Conservation (phyloP, 164 flowering plant genomes). For the Dillenia suffruticosa region DNA sequence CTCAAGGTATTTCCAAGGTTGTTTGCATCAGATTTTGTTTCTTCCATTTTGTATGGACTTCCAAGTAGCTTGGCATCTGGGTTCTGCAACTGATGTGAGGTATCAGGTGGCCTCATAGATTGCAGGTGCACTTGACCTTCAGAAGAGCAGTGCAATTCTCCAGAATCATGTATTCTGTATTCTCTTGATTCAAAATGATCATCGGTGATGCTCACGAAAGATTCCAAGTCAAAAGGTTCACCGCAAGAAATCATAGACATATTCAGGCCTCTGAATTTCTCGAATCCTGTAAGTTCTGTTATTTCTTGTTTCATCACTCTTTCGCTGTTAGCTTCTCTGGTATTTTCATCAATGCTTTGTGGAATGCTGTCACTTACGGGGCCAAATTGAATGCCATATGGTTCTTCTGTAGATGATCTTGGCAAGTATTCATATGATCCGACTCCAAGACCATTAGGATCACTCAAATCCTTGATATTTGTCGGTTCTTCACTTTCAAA, state of each 20-base stretch:
- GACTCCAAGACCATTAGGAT: neutral
- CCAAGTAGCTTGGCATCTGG: conserved; percentile 41
- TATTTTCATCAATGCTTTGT: too few species aligned
- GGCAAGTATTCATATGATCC: conserved; percentile 6
- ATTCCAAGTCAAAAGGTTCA: neutral
- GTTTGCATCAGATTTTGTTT: conserved; percentile 18
- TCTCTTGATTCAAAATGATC: neutral
- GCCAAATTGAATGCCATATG: conserved; percentile 25
- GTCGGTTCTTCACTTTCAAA: conserved; percentile 5
- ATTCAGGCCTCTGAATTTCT: too few species aligned
- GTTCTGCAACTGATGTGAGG: conserved; percentile 29
- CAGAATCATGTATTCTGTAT: neutral
- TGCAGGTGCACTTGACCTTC: neutral
- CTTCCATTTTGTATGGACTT: conserved; percentile 33
- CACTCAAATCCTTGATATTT: neutral
- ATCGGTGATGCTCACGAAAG: neutral
- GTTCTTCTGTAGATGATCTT: conserved; percentile 27
- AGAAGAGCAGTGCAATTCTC: neutral
- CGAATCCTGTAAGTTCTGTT: too few species aligned
- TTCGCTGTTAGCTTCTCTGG: too few species aligned
- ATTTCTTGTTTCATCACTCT: too few species aligned
- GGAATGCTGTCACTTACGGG: too few species aligned
- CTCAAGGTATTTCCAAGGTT: conserved; percentile 33
- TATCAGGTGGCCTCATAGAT: conserved; percentile 16
- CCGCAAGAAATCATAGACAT: conserved; percentile 35